Evolutionary conservation across 1,284 basidiomycete genomes (phyloP).

Genomic region (Veloporphyrellus conicus): DNA sequence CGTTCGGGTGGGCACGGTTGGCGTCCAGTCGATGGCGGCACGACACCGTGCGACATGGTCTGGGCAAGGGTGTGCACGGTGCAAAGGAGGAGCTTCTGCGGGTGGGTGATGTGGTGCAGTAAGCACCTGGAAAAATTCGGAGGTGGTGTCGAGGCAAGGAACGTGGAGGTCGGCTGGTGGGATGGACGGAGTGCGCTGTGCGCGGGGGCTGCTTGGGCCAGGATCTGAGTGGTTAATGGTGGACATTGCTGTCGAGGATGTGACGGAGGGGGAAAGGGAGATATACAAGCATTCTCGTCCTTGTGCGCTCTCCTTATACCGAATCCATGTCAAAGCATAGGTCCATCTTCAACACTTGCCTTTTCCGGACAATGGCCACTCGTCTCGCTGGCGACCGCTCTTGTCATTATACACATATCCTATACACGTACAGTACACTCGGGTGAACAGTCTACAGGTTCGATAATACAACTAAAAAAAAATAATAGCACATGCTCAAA

Average conservation of each 20-base stretch:
- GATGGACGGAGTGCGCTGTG: neutral
- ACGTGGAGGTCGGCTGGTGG: constrained; percentile 6
- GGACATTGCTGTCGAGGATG: constrained; percentile 14
- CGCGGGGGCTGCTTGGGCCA: constrained; percentile 16
- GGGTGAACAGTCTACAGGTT: constrained; percentile 15
- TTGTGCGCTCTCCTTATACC: constrained; percentile 27
- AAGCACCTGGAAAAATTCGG: constrained; percentile 31
- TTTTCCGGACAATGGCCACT: constrained; percentile 32
- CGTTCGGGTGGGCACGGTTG: constrained; percentile 3
- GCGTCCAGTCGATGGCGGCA: constrained; percentile 29
- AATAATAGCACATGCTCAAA: constrained; percentile 2
- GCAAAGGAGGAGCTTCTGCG: neutral
- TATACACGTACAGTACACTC: constrained; percentile 16
- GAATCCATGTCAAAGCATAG: constrained; percentile 30
- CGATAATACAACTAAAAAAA: constrained; percentile 20
- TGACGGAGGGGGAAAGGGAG: constrained; percentile 1
- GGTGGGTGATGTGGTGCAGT: constrained; percentile 28
- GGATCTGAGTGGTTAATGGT: constrained; percentile 9
- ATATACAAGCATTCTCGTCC: constrained; percentile 18
- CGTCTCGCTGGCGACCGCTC: constrained; percentile 19
- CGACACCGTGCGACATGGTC: constrained; percentile 25
- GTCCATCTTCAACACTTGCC: constrained; percentile 33
- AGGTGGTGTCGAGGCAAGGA: constrained; percentile 24
- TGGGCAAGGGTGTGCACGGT: constrained; percentile 16
- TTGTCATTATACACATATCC: constrained; percentile 18